Base-by-base conservation (phyloP, 2,329 filamentous ascomycete genomes). In the Fusarium oxysporum region DNA sequence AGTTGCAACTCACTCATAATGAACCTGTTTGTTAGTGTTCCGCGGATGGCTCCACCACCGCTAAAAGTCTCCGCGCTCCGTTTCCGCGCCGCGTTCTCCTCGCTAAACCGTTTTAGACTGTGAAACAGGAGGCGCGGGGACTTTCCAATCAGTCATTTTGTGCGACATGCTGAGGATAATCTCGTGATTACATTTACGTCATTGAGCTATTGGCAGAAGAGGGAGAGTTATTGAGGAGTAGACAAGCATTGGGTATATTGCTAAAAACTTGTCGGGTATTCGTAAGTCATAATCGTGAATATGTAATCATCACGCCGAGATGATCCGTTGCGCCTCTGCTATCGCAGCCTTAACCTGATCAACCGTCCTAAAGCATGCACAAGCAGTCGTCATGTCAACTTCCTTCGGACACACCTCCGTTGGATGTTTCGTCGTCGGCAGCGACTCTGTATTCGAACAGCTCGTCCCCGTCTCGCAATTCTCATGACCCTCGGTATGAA, bases 361-460 rank as follows among this genome's bases (percentile, higher is more conserved):
- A 1, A 72, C 70, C 0, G 70, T 72, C 8, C 70, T 43, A 3
- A 72, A 72, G 8, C 70, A 72, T 1, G 69, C 65, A 28, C 70
- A 72, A 1, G 65, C 69, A 7, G 57, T 69, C 0, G 70, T 72
- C 33, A 72, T 72, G 8, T 72, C 70, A 6, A 72, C 69, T 35
- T 72, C 70, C 33, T 60, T 72, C 0, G 70, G 70, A 14, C 70
- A 72, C 0, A 72, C 54, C 12, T 72, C 70, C 0, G 70, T 58
- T 3, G 69, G 70, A 50, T 72, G 65, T 13, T 72, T 72, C 1
- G 60, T 54, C 0, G 37, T 64, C 3, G 69, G 59, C 0, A 70
- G 43, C 3, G 64, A 58, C 33, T 72, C 70, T 0, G 45, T 60
- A 10, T 72, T 72, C 3, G 57, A 65, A n/a, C 70, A 72, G 14